Base-by-base conservation (phyloP, 768 basidiomycete genomes). In the Leccinellum rugosiceps region DNA sequence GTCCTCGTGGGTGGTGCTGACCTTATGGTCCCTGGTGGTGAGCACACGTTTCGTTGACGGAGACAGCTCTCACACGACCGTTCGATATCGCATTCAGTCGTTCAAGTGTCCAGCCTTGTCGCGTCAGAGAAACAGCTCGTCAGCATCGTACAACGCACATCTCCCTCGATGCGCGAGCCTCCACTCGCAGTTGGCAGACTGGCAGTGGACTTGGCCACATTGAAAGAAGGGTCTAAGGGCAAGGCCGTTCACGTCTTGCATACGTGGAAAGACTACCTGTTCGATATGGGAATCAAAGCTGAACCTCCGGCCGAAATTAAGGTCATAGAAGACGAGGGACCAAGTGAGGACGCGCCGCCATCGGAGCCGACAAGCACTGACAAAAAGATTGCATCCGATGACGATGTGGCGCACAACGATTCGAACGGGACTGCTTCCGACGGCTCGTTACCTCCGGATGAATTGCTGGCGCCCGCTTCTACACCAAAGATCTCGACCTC, bases 21-120 rank as follows among this genome's bases (percentile, higher is more conserved):
- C 74, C 80, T 94, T 8, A 93, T 94, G 90, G 84, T 89, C 32
- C 90, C 92, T 4, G 92, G 91, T 72, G 88, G 89, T 88, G 66
- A 66, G 85, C 76, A 46, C 23, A 32, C 15, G 1, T 23, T 15
- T 21, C 6, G 6, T 48, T 43, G 11, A 17, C 25, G 14, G 5
- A 5, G 7, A 35, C 35, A 35, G 6, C 35, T 35, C 17, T 14
- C 15, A n/a, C 17, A 35, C n/a, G n/a, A n/a, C n/a, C n/a, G n/a
- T n/a, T n/a, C n/a, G n/a, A 17, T 17, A 25, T 14, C 6, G 17
- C 67, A 15, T n/a, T 13, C 68, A 90, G 88, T 90, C 59, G 75
- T 88, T 44, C 80, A 83, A 66, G 77, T 78, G 60, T 72, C 83
- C 19, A 75, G 74, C 2, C 63, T 56, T 6, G 32, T 67, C 3